Percentiles rank a stretch among this genome's conserved stretches.
These are phyloP conservation scores for Phyllostachys edulis DNA, from an alignment of 176 grass and related monocot genomes.

Conservation along the genomic window DNA sequence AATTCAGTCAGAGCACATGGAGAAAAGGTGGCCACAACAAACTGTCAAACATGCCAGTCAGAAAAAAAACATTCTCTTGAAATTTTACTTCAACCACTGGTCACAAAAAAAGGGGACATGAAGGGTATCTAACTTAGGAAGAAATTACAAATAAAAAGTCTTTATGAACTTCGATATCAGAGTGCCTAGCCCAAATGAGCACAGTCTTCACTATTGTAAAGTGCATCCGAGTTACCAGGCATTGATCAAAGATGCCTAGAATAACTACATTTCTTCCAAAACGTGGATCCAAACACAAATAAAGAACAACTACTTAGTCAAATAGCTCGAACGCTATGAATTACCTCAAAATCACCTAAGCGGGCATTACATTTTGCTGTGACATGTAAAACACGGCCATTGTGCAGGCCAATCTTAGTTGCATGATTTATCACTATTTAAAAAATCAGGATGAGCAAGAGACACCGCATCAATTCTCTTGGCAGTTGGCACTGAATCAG, in stretches of 20 bases:
- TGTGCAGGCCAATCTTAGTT: background rate
- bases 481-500: background rate
- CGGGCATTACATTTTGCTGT: background rate
- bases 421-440: background rate
- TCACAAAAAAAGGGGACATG: background rate
- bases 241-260: background rate
- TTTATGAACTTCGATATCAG: background rate
- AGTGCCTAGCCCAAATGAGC: background rate
- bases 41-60: background rate
- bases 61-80: background rate
- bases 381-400: background rate
- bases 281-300: background rate
- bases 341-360: background rate
- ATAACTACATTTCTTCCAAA: background rate
- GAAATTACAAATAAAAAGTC: background rate
- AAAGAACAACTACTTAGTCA: background rate
- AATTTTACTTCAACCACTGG: background rate
- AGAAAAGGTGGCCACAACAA: background rate
- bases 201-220: background rate
- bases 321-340: background rate
- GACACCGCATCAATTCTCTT: background rate
- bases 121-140: background rate
- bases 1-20: slow-evolving; percentile 8
- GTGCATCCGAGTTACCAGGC: background rate
- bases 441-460: background rate